phyloP scores from a whole-genome alignment of 306 rosid species.

The Carpinus viminea region DNA sequence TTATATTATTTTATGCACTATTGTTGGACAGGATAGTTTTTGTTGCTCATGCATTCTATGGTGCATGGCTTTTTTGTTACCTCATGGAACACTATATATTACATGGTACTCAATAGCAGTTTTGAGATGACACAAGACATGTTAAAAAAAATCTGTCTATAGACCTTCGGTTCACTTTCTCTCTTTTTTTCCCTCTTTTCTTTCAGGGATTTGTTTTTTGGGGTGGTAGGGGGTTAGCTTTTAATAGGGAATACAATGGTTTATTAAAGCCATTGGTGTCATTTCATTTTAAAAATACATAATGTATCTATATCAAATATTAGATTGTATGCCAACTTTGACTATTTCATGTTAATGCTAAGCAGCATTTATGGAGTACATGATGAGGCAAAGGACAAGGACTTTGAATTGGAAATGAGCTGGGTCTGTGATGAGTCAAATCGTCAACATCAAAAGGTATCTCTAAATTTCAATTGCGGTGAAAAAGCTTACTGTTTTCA shows the following conservation, averaged over 20 bases:
- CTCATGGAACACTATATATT: neutral
- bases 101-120: neutral
- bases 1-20: neutral
- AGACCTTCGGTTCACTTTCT: neutral
- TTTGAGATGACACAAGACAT: neutral
- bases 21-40: neutral
- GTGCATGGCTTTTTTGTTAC: neutral
- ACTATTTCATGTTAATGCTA: conserved; percentile 5
- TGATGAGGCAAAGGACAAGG: conserved; percentile 97
- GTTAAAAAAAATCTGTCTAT: neutral
- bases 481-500: neutral
- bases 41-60: neutral
- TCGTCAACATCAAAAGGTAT: conserved; percentile 89
- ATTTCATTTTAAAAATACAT: neutral
- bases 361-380: conserved; percentile 91
- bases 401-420: conserved; percentile 92
- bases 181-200: neutral
- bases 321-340: conserved; percentile 9
- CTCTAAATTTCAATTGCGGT: neutral
- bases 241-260: neutral
- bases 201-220: too few relatives aligned
- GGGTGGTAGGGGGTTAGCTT: neutral
- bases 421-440: conserved; percentile 99
- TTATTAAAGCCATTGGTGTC: neutral
- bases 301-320: neutral